Base-by-base conservation (phyloP, 306 rosid species). In the Sindora glabra region DNA sequence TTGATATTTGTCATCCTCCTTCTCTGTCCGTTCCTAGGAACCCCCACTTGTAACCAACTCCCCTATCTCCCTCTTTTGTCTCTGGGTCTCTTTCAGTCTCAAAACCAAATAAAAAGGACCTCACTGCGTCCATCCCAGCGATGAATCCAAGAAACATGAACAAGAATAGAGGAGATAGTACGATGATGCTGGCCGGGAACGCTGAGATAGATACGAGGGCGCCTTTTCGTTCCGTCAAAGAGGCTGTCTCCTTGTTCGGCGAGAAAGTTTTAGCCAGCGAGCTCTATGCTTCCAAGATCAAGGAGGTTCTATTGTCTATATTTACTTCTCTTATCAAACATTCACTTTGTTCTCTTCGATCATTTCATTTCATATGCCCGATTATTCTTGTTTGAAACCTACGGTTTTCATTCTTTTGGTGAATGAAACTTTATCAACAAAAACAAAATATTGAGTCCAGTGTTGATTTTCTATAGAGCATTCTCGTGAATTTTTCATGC, bases 201-300 rank as follows among this genome's bases (percentile, higher is more conserved):
- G 86, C 86, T 6, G 96, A 86, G 83, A 86, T 89, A 38, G 96
- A 89, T 42, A 89, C 95, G 2, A 75, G 91, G 16, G 76, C 81
- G 1, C 90, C 95, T 2, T 91, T 81, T 72, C 74, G 89, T 10
- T 91, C 96, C 0, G 98, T 91, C 65, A 88, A 79, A 59, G 98
- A 91, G 68, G 98, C 98, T 10, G 98, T 91, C 33, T 54, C 84
- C 0, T 50, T 91, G 67, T 91, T 88, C 25, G 98, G 98, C 3
- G 89, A 83, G 41, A 76, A 81, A 52, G 89, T 91, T 66, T 64
- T 88, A 1, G 96, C 89, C 2, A 89, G 83, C 2, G 89, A 88
- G 66, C 60, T 91, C 27, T 81, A 88, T 58, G 68, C 86, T 36
- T 54, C 52, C 77, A 80, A 83, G 62, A 83, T 83, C 61, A 78